Evolutionary conservation across 352 stramenopile genomes (phyloP), one percentile per base, ranked within the genome.

Genomic region (Globisporangium nagaii): DNA sequence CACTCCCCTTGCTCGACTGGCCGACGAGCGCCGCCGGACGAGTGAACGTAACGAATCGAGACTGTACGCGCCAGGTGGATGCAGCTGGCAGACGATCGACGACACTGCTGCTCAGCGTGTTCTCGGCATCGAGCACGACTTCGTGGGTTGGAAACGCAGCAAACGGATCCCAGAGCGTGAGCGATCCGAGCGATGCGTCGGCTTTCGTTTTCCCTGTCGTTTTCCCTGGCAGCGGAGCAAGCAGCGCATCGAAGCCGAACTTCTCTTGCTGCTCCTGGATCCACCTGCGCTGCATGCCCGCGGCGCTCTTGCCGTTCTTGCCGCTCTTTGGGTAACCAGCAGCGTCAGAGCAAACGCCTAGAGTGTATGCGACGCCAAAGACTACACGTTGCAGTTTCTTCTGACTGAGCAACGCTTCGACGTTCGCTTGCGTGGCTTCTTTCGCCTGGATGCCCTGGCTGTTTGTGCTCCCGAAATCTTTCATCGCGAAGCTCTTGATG

Each of bases 161-260:
- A 37, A 66, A 68, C 0, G 79, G 79, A 9, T 72, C 51, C 79
- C 76, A 90, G 3, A 88, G 52, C 37, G 65, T 66, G 49, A 75
- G 70, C 28, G 17, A 24, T 10, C 34, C 51, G 13, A 11, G 37
- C 36, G 49, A 17, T 65, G 11, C 10, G 49, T 31, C 66, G 15
- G 43, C 64, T 20, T 51, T 65, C n/a, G n/a, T n/a, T n/a, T n/a
- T n/a, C n/a, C n/a, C n/a, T 47, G 60, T 68, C 11, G 40, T 45
- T 19, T 45, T 57, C 41, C 52, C 67, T 30, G 54, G 45, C 15
- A 41, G 9, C n/a, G 22, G 42, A 13, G 17, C 10, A 39, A 71
- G 73, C 8, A 88, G 56, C 2, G 66, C 64, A 49, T 91, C 80
- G 37, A 78, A 88, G 0, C 74, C 76, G 8, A 72, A 64, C 1